Evolutionary conservation across 116 monocot species (phyloP), one percentile per base, ranked within the genome.

Genomic region (Cymodocea nodosa): DNA sequence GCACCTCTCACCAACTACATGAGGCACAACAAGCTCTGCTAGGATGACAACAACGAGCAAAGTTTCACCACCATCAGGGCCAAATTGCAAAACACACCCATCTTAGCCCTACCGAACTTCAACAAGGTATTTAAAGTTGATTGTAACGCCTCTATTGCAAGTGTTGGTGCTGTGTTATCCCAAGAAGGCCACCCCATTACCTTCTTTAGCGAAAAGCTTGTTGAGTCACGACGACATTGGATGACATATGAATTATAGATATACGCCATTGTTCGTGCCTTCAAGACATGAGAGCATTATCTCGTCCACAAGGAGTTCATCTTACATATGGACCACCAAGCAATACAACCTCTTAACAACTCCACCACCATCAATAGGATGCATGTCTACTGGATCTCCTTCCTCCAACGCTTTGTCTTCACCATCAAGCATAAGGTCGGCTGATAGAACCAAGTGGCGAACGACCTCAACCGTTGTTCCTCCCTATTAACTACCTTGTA

Each of bases 221-320:
- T n/a, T n/a, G n/a, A n/a, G n/a, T n/a, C n/a, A n/a, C n/a, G n/a
- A n/a, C 5, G 1, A 1, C 0, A 25, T 3, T n/a, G 6, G 3
- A 58, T 50, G 9, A 71, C 71, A 0, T 71, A 71, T 40, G 30
- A 61, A 15, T 39, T 62, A 18, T 37, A 71, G 37, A 16, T 63
- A 14, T 24, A 50, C 13, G 37, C 62, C 15, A 63, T 71, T 49
- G 4, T 51, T 0, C 13, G 19, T 11, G 35, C 20, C 0, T 25
- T 53, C 0, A 25, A 5, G 12, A 60, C 50, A 10, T 70, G 70
- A n/a, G 3, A 17, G 24, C 70, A 18, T 2, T 70, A 60, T 11
- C 60, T 70, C 5, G 9, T 60, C 2, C 49, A 44, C 3, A 39
- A 30, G 11, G 4, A 34, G 25, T 65, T 65, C 11, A 39, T 48